Conservation (phyloP, 2,329 filamentous ascomycete genomes). For the Metarhizium sp. region DNA sequence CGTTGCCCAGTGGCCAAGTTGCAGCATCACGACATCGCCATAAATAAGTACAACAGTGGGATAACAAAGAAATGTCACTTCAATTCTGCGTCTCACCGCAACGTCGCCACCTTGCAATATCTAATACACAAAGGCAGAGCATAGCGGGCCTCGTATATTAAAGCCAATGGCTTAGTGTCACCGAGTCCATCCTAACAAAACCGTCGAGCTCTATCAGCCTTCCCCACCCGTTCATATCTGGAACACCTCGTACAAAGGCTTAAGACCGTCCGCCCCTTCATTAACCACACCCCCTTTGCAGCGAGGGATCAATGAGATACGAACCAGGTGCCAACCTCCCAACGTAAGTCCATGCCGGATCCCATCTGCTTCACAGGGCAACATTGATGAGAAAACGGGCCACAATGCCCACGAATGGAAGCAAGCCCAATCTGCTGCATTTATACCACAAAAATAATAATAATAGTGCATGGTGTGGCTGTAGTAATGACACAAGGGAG, state of each 20-base stretch:
- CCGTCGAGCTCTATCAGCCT: not conserved
- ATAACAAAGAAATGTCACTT: not conserved
- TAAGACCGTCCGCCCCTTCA: not conserved
- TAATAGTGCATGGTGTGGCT: conserved; percentile 1
- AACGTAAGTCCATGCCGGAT: not conserved
- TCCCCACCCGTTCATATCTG: not conserved
- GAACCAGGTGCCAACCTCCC: not conserved
- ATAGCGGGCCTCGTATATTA: conserved; percentile 1
- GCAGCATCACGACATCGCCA: not conserved
- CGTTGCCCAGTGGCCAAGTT: not conserved
- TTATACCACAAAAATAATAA: not conserved
- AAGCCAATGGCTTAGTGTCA: not conserved
- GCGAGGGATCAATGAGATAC: not conserved
- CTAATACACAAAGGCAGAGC: conserved; percentile 16
- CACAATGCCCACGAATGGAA: not conserved
- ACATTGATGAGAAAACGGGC: not conserved
- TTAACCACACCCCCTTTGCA: not conserved
- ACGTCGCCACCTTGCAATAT: conserved; percentile 8
- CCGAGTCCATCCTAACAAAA: not conserved
- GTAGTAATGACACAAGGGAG: conserved; percentile 8
- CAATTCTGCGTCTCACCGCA: not conserved
- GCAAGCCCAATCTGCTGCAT: not conserved
- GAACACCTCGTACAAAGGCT: conserved; percentile 1
- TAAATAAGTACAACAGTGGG: not conserved
- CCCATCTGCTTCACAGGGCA: not conserved